Base-by-base conservation (phyloP, 2,329 filamentous ascomycete species). In the Aspergillus caelatus region DNA sequence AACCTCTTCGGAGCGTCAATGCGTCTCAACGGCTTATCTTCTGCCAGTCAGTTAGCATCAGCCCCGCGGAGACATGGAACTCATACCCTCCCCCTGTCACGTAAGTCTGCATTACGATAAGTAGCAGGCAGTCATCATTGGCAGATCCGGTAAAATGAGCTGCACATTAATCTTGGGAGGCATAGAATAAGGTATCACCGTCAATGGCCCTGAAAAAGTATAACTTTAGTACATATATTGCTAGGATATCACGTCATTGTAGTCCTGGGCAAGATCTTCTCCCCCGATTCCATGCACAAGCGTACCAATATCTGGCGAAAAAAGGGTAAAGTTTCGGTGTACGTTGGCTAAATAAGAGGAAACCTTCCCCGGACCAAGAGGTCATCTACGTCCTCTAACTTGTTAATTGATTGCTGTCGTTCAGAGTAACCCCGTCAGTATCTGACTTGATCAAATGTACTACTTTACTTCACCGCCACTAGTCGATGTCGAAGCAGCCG, bases 71-170 rank as follows among this genome's bases (percentile, higher is more conserved):
- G 52, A 55, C 34, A 39, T 10, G 52, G 26, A 26, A 26, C 2
- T 39, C 32, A 39, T 12, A 19, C 52, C n/a, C 21, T 21, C 28
- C 34, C 57, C 3, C 4, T 41, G 34, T 41, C 57, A 58, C 16
- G 19, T 19, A 32, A 36, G 30, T 26, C 36, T 43, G 30, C 34
- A 54, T 39, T 10, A 26, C 46, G 58, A 60, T 60, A 60, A 60
- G 58, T 36, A 21, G 32, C 32, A 30, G 34, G 28, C 52, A 36
- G 7, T 7, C 52, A 39, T 39, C 14, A 55, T 55, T 55, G 52
- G 52, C 34, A 26, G 52, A 26, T 8, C 19, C 5, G 7, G 10
- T 28, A 19, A 28, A 28, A 53, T 26, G 21, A 55, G 34, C 32
- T 36, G 52, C 52, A 39, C 6, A 3, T 10, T 55, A 41, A 55